These are phyloP conservation scores for Ophiostoma sp. DNA, from an alignment of 2,329 filamentous ascomycete genomes.

Conservation along the genomic window DNA sequence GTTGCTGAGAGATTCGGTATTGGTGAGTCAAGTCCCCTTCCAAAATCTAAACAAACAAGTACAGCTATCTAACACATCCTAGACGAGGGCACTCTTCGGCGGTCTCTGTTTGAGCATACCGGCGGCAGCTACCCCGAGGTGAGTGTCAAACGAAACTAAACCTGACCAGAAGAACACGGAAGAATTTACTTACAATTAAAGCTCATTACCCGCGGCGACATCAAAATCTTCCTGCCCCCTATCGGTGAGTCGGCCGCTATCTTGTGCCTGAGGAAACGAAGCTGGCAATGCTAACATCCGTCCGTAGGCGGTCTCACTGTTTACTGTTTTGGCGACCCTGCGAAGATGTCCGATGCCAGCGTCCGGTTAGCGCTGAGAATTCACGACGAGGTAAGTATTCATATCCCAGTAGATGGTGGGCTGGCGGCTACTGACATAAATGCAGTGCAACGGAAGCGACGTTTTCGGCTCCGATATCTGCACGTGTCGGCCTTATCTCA, in stretches of 20 bases:
- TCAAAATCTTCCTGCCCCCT: constrained; percentile 93
- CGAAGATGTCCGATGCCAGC: constrained; percentile 87
- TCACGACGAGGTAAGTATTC: constrained; percentile 58
- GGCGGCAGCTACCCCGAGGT: constrained; percentile 92
- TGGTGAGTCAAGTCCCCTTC: constrained; percentile 46
- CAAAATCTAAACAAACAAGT: background rate
- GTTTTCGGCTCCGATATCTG: constrained; percentile 98
- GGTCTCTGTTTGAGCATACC: constrained; percentile 90
- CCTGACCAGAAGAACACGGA: no score
- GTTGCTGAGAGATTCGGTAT: constrained; percentile 94
- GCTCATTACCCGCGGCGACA: constrained; percentile 88
- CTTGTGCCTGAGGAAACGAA: background rate
- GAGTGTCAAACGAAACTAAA: constrained; percentile 23
- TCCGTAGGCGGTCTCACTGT: constrained; percentile 77
- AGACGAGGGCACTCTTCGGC: constrained; percentile 83
- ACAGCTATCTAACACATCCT: constrained; percentile 33
- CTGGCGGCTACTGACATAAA: background rate
- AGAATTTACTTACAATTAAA: constrained; percentile 32
- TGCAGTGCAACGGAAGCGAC: constrained; percentile 85
- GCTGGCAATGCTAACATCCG: constrained; percentile 14
- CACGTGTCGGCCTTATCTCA: constrained; percentile 92
- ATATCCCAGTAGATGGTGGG: background rate
- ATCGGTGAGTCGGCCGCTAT: constrained; percentile 59
- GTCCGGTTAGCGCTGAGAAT: constrained; percentile 80
- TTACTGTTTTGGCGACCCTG: constrained; percentile 94